phyloP scores from a whole-genome alignment of 257 asterid species.

The Solanum peruvianum region DNA sequence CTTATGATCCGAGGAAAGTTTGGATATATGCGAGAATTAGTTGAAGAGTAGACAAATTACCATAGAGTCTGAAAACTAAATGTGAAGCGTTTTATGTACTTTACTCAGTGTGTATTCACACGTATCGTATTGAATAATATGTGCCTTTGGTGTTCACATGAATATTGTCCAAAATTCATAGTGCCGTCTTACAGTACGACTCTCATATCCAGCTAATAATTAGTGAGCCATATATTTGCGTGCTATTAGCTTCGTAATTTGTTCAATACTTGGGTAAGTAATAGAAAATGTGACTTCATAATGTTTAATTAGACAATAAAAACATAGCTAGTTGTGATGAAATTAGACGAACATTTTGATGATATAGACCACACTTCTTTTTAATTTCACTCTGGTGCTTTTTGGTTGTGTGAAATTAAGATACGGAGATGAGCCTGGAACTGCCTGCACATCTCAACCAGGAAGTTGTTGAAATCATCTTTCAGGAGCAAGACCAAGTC shows the following conservation, averaged over 20 bases:
- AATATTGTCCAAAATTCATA: neutral
- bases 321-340: neutral
- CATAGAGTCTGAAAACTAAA: neutral
- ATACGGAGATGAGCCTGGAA: neutral
- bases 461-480: conserved; percentile 18
- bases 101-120: neutral
- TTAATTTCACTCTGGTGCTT: neutral
- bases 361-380: neutral
- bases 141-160: neutral
- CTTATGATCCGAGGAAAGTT: neutral
- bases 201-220: neutral
- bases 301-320: neutral
- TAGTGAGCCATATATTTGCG: neutral
- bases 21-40: neutral
- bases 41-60: neutral
- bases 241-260: too few species aligned
- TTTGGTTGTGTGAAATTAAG: neutral
- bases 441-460: conserved; percentile 14
- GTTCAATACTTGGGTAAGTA: neutral
- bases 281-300: too few species aligned
- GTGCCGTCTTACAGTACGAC: neutral
- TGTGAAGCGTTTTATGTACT: neutral
- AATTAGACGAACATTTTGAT: neutral
- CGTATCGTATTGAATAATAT: too few species aligned
- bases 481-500: conserved; percentile 89